A percentile compares a stretch with the other conserved stretches of the same genome.
phyloP scores from a whole-genome alignment of 1,284 basidiomycete genomes.

The Moniliella sp. region DNA sequence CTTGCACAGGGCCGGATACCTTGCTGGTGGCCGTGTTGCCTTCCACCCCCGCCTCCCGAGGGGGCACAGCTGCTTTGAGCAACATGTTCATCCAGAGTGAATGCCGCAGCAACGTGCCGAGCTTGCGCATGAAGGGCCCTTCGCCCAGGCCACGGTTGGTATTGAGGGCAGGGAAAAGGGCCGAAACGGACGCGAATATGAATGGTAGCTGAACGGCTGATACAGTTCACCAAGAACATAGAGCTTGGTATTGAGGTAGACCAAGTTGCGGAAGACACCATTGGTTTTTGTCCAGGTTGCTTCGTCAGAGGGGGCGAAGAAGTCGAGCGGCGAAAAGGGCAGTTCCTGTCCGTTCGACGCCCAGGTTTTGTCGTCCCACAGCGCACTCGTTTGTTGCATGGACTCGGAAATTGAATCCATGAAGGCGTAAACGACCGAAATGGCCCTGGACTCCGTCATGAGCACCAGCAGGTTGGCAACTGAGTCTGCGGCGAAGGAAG shows the following conservation, averaged over 20 bases:
- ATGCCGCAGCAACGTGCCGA: constrained; percentile 64
- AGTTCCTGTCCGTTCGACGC: not conserved
- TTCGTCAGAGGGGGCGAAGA: constrained; percentile 3
- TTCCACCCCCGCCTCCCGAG: not conserved
- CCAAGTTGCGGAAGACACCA: constrained; percentile 50
- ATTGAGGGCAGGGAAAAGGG: constrained; percentile 55
- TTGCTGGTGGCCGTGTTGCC: not conserved
- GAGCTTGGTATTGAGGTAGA: constrained; percentile 54
- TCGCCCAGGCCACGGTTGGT: constrained; percentile 37
- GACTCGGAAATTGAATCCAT: constrained; percentile 51
- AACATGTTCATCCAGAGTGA: constrained; percentile 66
- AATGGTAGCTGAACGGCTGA: not conserved
- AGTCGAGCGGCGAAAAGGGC: constrained; percentile 3
- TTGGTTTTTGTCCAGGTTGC: constrained; percentile 39
- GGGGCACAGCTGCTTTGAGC: constrained; percentile 41
- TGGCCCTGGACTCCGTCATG: constrained; percentile 64
- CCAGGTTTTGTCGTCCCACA: constrained; percentile 41
- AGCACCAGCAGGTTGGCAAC: constrained; percentile 68
- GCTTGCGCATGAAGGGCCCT: constrained; percentile 46
- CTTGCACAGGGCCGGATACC: no score
- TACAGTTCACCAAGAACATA: constrained; percentile 64
- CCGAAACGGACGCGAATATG: constrained; percentile 34
- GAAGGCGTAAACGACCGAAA: constrained; percentile 52
- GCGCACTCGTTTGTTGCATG: constrained; percentile 47
- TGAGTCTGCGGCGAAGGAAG: constrained; percentile 57